A percentile compares a stretch with the other conserved stretches of the same genome.
Evolutionary conservation across 2,329 filamentous ascomycete genomes (phyloP).

Genomic region (Echinosphaeria canescens): DNA sequence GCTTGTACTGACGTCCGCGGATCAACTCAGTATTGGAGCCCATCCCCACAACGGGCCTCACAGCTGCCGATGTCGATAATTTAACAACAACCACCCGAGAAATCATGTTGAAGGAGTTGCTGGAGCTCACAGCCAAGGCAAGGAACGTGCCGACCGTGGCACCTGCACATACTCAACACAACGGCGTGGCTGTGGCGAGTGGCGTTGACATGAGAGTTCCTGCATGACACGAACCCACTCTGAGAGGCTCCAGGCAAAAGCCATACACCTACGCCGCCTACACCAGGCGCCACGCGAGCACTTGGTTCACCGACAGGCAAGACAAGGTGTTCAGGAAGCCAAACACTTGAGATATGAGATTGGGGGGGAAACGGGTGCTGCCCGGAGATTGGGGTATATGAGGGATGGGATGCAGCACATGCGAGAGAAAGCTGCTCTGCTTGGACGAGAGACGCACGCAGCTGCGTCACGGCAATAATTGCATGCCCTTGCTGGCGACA

Average conservation of each 20-base stretch:
- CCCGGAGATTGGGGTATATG: neutral
- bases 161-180: conserved; percentile 5
- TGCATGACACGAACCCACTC: neutral
- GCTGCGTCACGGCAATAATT: neutral
- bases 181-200: conserved; percentile 11
- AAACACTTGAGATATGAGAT: neutral
- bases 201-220: conserved; percentile 8
- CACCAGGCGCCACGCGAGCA: no score
- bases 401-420: no score
- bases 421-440: neutral
- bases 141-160: conserved; percentile 15
- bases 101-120: conserved; percentile 49
- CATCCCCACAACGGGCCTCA: conserved; percentile 55
- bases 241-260: no score
- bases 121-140: conserved; percentile 27
- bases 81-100: conserved; percentile 47
- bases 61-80: conserved; percentile 54
- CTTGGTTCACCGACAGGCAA: no score
- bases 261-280: no score
- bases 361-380: neutral
- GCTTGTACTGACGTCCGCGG: conserved; percentile 3
- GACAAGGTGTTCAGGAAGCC: neutral
- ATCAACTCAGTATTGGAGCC: conserved; percentile 47
- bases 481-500: neutral
- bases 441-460: neutral